Percentiles rank a stretch among this genome's conserved stretches.
phyloP scores from a whole-genome alignment of 2,329 filamentous ascomycete genomes.

The Alternaria consortialis region DNA sequence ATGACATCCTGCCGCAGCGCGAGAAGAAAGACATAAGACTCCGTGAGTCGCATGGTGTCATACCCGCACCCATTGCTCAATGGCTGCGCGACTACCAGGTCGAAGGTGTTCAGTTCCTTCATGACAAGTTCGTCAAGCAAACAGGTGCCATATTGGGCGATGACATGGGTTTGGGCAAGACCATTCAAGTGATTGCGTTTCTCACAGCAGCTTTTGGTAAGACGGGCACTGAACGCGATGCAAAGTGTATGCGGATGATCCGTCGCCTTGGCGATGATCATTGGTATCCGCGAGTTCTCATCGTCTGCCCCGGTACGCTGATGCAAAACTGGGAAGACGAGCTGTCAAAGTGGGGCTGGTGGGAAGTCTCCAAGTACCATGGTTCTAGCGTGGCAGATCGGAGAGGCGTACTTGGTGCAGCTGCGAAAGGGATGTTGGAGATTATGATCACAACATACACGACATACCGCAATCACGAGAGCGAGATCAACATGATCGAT shows the following conservation, averaged over 20 bases:
- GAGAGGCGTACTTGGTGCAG: slow-evolving; percentile 75
- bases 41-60: slow-evolving; percentile 77
- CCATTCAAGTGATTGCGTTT: slow-evolving; percentile 93
- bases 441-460: slow-evolving; percentile 94
- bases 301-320: slow-evolving; percentile 87
- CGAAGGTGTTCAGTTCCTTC: slow-evolving; percentile 83
- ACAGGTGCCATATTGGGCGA: slow-evolving; percentile 90
- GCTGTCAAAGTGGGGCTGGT: slow-evolving; percentile 91
- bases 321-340: slow-evolving; percentile 93
- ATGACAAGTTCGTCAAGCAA: slow-evolving; percentile 89
- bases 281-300: slow-evolving; percentile 86
- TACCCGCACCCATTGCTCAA: slow-evolving; percentile 89
- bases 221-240: slow-evolving; percentile 85
- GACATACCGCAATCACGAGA: slow-evolving; percentile 81
- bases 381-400: slow-evolving; percentile 66
- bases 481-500: slow-evolving; percentile 80
- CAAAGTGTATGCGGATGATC: slow-evolving; percentile 87
- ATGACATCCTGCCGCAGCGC: slow-evolving; percentile 68
- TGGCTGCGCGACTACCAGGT: slow-evolving; percentile 94
- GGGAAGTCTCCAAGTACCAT: slow-evolving; percentile 86
- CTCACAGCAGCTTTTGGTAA: slow-evolving; percentile 93
- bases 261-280: slow-evolving; percentile 64
- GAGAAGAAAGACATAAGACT: slow-evolving; percentile 79
- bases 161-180: slow-evolving; percentile 98
- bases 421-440: slow-evolving; percentile 79